Conservation (phyloP, 306 rosid species). For the Ochetophila trinervis region DNA sequence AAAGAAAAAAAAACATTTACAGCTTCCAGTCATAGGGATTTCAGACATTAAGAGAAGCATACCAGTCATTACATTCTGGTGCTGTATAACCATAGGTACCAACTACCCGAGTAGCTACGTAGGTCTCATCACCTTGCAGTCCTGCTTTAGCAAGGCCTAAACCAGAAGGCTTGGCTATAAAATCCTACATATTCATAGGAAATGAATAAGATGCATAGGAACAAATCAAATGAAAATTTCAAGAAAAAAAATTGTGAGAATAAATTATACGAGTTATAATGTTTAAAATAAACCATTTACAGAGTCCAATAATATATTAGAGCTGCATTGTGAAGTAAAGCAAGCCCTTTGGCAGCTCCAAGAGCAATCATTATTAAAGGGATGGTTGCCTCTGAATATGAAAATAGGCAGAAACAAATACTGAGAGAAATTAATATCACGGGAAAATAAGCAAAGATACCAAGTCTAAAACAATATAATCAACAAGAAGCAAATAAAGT, state of each 20-base stretch:
- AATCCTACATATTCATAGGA: slow-evolving; percentile 55
- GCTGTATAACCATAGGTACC: slow-evolving; percentile 99
- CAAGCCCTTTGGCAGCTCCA: slow-evolving; percentile 98
- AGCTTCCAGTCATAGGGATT: neutral
- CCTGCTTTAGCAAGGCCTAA: slow-evolving; percentile 98
- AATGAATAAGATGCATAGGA: slow-evolving; percentile 5
- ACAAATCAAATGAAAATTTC: slow-evolving; percentile 10
- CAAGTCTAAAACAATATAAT: too few relatives aligned
- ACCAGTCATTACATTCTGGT: slow-evolving; percentile 98
- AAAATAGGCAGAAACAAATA: slow-evolving; percentile 24
- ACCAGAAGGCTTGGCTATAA: slow-evolving; percentile 93
- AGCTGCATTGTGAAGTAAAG: slow-evolving; percentile 94
- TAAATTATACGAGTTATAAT: neutral
- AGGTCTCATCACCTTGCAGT: slow-evolving; percentile 97
- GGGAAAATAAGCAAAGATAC: too few relatives aligned
- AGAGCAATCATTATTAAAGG: slow-evolving; percentile 94
- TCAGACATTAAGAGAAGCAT: slow-evolving; percentile 26
- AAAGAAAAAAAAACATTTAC: too few relatives aligned
- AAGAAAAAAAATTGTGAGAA: neutral
- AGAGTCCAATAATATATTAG: slow-evolving; percentile 91
- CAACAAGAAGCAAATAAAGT: too few relatives aligned
- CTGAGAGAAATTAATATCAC: neutral
- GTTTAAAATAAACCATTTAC: slow-evolving; percentile 36
- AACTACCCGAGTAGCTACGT: slow-evolving; percentile 95
- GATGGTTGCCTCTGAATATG: slow-evolving; percentile 69